Base-by-base conservation (phyloP, 2,329 filamentous ascomycete genomes). In the Pseudogymnoascus sp. region DNA sequence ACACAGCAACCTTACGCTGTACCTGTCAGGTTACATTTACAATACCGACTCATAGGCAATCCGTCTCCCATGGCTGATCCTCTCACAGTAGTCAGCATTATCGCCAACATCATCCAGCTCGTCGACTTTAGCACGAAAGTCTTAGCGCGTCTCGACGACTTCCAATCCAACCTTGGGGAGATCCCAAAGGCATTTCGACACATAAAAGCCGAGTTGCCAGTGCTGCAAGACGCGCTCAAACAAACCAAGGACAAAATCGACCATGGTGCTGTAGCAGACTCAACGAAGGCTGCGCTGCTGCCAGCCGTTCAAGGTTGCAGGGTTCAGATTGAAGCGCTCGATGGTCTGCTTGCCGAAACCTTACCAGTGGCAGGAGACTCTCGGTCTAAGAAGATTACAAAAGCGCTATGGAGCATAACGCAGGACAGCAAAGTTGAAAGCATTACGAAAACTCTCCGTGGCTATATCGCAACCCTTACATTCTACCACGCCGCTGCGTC, bases 81-180 rank as follows among this genome's bases (percentile, higher is more conserved):
- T 19, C 19, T 19, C 19, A 65, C 65, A 4, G 60, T 64, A 29
- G 62, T 69, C 19, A 62, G 65, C 59, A 62, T 69, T 35, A 64
- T 65, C 44, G 66, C 69, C 10, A 71, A 50, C 61, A 67, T 71
- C 7, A 47, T 69, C 26, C 63, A 64, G 40, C 31, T 65, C 24
- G 63, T 65, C 38, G 63, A 65, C 29, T 65, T 65, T 35, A 63
- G 60, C 59, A 50, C 33, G 47, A 61, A 21, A 56, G 61, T 63
- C 61, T 31, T 63, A 29, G 44, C 37, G 13, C 61, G 47, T 33
- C 61, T 63, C 47, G 26, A 63, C 14, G 47, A 63, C 44, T 59
- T 63, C 33, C 47, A 53, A 53, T 29, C 61, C 19, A 24, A 1
- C 61, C 31, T 63, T 6, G 31, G 47, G 16, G 61, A 63, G 44